A percentile compares a stretch with the other conserved stretches of the same genome.
These are phyloP conservation scores for Lepiota venenata DNA, from an alignment of 768 basidiomycete genomes.

Conservation along the genomic window DNA sequence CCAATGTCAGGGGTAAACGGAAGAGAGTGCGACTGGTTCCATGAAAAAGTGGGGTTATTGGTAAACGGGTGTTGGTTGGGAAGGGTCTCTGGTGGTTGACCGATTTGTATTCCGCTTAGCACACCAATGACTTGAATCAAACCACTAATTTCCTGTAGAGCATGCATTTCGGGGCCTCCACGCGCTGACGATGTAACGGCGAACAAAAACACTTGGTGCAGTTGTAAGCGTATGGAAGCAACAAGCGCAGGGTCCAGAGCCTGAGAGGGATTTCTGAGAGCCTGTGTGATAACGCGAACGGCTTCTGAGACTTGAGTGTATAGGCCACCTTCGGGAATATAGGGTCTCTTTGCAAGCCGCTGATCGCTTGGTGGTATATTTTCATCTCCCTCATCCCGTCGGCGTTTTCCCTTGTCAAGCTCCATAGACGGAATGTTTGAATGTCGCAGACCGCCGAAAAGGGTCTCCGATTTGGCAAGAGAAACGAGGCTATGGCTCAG, in stretches of 20 bases:
- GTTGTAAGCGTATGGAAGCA: constrained; percentile 65
- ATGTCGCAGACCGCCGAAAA: constrained; percentile 64
- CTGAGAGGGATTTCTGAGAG: constrained; percentile 40
- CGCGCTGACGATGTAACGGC: constrained; percentile 64
- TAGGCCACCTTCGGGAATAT: constrained; percentile 41
- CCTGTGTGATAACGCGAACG: constrained; percentile 50
- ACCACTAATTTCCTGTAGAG: constrained; percentile 74
- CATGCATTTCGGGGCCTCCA: constrained; percentile 49
- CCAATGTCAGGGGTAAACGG: constrained; percentile 46
- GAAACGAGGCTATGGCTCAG: constrained; percentile 62
- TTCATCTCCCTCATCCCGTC: constrained; percentile 55
- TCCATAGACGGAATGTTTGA: constrained; percentile 61
- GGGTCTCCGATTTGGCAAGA: constrained; percentile 59
- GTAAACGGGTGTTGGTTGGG: constrained; percentile 27
- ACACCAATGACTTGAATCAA: constrained; percentile 82
- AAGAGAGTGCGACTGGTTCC: constrained; percentile 27
- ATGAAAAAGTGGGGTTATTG: constrained; percentile 29
- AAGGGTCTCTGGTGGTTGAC: constrained; percentile 37
- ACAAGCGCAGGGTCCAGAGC: constrained; percentile 56
- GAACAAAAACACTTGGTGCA: constrained; percentile 79
- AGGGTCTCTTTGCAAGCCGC: constrained; percentile 40
- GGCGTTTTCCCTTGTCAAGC: constrained; percentile 73
- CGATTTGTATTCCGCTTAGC: constrained; percentile 73
- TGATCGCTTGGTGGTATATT: constrained; percentile 18
- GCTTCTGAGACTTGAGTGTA: constrained; percentile 59